A percentile compares a stretch with the other conserved stretches of the same genome.
Conservation (phyloP, 139 green algal genomes). For the Chlamydomonas schloesseri region DNA sequence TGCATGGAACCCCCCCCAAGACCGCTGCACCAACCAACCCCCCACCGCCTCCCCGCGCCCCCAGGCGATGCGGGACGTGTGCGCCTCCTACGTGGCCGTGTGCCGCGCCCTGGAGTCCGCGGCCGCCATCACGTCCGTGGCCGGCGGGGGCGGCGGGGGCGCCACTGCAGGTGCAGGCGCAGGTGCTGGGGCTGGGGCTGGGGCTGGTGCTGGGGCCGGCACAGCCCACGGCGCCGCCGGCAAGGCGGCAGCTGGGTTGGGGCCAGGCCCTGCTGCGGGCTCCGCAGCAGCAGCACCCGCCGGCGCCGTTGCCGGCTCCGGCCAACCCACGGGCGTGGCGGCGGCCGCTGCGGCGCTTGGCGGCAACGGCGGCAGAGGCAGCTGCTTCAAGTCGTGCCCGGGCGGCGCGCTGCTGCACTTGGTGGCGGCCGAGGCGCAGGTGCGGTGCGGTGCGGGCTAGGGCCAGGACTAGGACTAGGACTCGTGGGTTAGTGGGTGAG, state of each 20-base stretch:
- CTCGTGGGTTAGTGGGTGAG: too few species aligned
- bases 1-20: background rate
- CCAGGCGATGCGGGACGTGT: constrained; percentile 5
- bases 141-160: background rate
- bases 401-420: constrained; percentile 66
- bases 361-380: too few species aligned
- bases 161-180: too few species aligned
- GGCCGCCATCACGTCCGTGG: background rate
- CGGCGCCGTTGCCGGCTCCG: too few species aligned
- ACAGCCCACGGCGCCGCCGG: background rate
- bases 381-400: background rate
- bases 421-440: constrained; percentile 1
- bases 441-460: constrained; percentile 2
- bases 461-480: background rate
- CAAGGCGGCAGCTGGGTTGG: background rate
- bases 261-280: too few species aligned
- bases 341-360: background rate
- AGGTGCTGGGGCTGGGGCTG: too few species aligned
- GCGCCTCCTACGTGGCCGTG: background rate
- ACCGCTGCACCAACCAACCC: background rate
- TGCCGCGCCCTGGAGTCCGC: background rate
- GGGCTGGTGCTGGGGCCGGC: too few species aligned
- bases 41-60: background rate
- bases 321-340: background rate
- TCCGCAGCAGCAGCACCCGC: too few species aligned